Conservation (phyloP, 2,329 filamentous ascomycete genomes). For the Cladosporium sp. region DNA sequence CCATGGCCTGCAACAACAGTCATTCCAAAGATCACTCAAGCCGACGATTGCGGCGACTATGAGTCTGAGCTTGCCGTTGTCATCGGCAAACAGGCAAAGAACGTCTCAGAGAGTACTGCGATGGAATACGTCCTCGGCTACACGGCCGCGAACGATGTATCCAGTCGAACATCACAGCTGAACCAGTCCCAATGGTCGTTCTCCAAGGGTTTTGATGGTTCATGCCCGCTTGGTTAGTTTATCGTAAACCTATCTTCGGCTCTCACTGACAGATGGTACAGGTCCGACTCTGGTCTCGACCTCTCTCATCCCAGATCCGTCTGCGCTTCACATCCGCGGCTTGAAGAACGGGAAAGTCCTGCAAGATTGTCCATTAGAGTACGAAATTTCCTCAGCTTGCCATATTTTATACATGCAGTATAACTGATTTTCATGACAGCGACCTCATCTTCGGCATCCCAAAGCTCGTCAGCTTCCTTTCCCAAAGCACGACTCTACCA, state of each 20-base stretch:
- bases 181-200: slow-evolving; percentile 59
- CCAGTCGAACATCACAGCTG: slow-evolving; percentile 59
- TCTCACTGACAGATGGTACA: neutral
- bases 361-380: slow-evolving; percentile 4
- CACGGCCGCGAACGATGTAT: slow-evolving; percentile 65
- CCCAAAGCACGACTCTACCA: slow-evolving; percentile 46
- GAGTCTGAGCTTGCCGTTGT: slow-evolving; percentile 63
- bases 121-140: slow-evolving; percentile 66
- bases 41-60: slow-evolving; percentile 45
- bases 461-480: slow-evolving; percentile 44
- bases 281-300: neutral
- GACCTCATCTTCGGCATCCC: neutral
- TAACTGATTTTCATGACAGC: neutral
- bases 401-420: neutral
- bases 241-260: neutral
- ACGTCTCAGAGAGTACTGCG: slow-evolving; percentile 58
- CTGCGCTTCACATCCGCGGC: neutral
- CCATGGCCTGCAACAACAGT: neutral
- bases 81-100: slow-evolving; percentile 55
- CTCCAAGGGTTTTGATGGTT: slow-evolving; percentile 61
- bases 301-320: neutral
- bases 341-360: neutral
- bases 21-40: neutral
- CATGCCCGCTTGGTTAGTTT: slow-evolving; percentile 53
- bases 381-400: neutral